These are phyloP conservation scores for Diaporthe sp. DNA, from an alignment of 2,329 filamentous ascomycete genomes.

Conservation along the genomic window DNA sequence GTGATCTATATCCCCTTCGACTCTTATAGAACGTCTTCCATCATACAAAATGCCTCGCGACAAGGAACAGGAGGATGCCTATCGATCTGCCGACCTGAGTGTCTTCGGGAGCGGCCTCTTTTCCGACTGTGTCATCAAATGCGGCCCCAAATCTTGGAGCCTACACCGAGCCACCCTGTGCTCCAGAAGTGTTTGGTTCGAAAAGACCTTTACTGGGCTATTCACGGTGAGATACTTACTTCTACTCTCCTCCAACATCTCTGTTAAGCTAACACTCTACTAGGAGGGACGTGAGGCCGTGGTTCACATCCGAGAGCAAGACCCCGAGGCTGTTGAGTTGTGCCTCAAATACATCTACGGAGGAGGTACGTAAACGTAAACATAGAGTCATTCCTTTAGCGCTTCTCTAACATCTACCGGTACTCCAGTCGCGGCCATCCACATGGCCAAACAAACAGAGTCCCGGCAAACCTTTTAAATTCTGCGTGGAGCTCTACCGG, in stretches of 20 bases:
- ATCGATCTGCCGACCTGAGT: background rate
- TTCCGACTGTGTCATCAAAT: background rate
- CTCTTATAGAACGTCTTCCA: background rate
- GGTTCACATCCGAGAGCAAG: background rate
- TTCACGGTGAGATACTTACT: background rate
- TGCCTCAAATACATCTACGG: background rate
- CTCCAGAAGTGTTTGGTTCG: background rate
- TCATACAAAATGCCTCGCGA: background rate
- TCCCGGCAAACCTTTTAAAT: background rate
- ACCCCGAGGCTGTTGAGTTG: background rate
- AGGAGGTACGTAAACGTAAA: background rate
- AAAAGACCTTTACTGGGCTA: background rate
- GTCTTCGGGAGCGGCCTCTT: background rate
- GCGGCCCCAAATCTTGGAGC: background rate
- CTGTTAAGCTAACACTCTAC: background rate
- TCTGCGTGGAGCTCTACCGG: background rate
- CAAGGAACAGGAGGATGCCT: background rate
- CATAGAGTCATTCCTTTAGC: rapidly evolving
- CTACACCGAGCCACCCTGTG: background rate
- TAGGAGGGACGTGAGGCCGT: background rate
- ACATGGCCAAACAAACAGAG: background rate
- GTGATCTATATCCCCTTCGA: rapidly evolving
- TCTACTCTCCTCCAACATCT: background rate
- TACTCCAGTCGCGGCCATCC: background rate
- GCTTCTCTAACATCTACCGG: background rate